Evolutionary conservation across 2,329 filamentous ascomycete species (phyloP), one percentile per base, ranked within the genome.

Genomic region (Botrytis byssoidea): DNA sequence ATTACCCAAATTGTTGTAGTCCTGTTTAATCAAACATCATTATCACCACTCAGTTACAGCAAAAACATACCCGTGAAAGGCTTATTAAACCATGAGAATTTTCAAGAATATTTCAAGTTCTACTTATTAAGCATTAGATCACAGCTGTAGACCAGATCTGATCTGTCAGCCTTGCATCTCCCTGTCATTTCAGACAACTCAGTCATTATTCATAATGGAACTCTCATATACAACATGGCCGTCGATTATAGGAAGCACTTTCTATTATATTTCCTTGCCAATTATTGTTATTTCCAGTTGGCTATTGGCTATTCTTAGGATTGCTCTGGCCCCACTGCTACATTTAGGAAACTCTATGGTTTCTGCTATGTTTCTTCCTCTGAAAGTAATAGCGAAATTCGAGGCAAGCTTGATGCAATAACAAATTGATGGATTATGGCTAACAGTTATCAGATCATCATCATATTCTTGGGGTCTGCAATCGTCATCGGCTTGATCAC

Each of bases 401-500:
- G 80, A 81, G 77, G 80, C 79, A 74, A 69, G 74, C 46, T n/a
- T 20, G 25, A 25, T 57, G 29, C 16, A 40, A 73, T 29, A 59
- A 22, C 42, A 9, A 51, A n/a, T 14, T 51, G 48, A 25, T 40
- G 32, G 35, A 14, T 32, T 46, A 22, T 61, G 57, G 70, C 75
- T 77, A 74, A 77, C 72, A 70, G 60, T 71, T 42, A 42, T 25
- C 73, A 86, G 85, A 83, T 82, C 66, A 74, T 85, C 32, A 81
- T 82, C 71, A 77, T 80, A 79, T 91, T 86, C 78, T 85, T 94
- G 65, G 90, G 89, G 67, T 86, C 90, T 37, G 93, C 92, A 12
- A 86, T 88, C 46, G 82, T 92, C 29, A 85, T 93, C 70, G 93
- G 93, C n/a, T 83, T 90, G 70, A 69, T 88, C 18, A 84, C 90